These are phyloP conservation scores for Vitis riparia DNA, from an alignment of 164 flowering plant genomes.

Conservation along the genomic window DNA sequence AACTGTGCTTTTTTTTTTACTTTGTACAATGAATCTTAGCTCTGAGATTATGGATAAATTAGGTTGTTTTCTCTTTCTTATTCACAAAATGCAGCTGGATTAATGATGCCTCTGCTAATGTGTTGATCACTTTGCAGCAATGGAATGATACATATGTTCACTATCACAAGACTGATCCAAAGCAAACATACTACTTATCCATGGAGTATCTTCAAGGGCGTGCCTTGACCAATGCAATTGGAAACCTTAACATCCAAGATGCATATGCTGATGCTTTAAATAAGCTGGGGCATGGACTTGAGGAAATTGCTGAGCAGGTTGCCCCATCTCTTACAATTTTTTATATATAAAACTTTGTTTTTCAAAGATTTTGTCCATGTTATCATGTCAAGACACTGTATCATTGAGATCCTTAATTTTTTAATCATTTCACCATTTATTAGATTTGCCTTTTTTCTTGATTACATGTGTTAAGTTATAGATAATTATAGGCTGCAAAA, in stretches of 20 bases:
- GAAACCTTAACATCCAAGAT: constrained; percentile 68
- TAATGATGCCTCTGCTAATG: background rate
- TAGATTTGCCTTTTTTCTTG: background rate
- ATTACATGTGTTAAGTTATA: background rate
- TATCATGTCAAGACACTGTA: background rate
- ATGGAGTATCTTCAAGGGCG: constrained; percentile 99
- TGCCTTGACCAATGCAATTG: constrained; percentile 89
- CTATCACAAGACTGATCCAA: constrained; percentile 83
- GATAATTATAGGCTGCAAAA: no score
- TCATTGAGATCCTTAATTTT: background rate
- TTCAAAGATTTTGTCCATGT: background rate
- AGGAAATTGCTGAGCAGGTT: constrained; percentile 83
- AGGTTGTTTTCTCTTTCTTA: background rate
- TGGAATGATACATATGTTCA: constrained; percentile 93
- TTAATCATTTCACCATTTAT: no score
- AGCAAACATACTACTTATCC: constrained; percentile 92
- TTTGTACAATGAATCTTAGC: no score
- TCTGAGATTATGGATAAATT: background rate
- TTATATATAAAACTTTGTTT: background rate
- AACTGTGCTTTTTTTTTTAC: no score
- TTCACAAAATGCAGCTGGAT: background rate
- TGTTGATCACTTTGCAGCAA: constrained; percentile 52
- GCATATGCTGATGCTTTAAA: constrained; percentile 82
- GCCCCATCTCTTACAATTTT: background rate
- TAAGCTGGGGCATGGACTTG: constrained; percentile 85